These are phyloP conservation scores for Leptographium flavum DNA, from an alignment of 2,329 filamentous ascomycete genomes.

Conservation along the genomic window DNA sequence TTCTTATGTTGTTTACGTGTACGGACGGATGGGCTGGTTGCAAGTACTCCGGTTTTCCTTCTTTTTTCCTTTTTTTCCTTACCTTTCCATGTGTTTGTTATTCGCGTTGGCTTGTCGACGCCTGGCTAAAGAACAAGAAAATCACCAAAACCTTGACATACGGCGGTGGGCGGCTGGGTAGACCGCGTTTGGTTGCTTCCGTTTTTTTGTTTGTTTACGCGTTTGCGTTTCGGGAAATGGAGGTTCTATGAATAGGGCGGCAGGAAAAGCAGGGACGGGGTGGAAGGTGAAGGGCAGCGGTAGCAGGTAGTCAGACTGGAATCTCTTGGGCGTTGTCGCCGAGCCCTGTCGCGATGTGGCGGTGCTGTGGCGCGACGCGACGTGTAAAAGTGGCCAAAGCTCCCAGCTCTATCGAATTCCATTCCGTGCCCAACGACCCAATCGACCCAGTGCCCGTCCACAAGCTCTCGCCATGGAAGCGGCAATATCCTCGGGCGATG, in stretches of 20 bases:
- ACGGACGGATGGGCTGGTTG: conserved; percentile 2
- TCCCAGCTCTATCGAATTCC: not conserved
- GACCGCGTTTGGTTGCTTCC: not conserved
- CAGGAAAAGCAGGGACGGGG: not conserved
- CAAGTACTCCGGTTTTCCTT: not conserved
- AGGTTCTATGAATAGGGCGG: not conserved
- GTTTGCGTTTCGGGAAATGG: not conserved
- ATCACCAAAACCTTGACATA: not conserved
- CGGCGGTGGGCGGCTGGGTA: not conserved
- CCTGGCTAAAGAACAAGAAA: not conserved
- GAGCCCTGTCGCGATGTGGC: no score
- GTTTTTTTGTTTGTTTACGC: not conserved
- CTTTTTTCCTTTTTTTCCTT: no score
- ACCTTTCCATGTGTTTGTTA: no score
- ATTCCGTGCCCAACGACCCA: no score
- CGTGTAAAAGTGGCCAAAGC: not conserved
- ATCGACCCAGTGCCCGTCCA: no score
- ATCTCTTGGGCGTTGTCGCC: no score
- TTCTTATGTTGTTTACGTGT: not conserved
- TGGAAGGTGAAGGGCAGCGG: not conserved
- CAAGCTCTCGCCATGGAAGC: not conserved
- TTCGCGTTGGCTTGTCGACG: not conserved
- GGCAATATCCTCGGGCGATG: not conserved
- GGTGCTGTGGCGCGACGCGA: not conserved
- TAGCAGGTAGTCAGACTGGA: no score